Evolutionary conservation across 1,284 basidiomycete genomes (phyloP).

Genomic region (Xerocomus minutiporus): DNA sequence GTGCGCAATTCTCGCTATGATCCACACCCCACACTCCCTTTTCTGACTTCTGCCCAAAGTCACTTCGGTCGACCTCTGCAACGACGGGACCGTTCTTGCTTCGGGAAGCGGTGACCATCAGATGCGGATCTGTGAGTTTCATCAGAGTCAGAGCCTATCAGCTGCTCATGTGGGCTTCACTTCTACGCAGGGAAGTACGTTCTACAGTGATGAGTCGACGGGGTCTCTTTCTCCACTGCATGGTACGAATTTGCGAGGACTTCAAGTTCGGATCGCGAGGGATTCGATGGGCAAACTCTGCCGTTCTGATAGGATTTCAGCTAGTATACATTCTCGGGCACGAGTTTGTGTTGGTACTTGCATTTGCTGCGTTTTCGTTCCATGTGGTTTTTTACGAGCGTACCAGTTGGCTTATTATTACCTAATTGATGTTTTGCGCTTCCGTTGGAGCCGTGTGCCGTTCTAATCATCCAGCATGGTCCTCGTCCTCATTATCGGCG

Average conservation of each 20-base stretch:
- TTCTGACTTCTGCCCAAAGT: conserved; percentile 42
- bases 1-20: conserved; percentile 24
- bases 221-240: neutral
- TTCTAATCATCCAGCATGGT: conserved; percentile 42
- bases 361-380: neutral
- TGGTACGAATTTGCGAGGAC: conserved; percentile 2
- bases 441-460: neutral
- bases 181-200: conserved; percentile 28
- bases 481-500: conserved; percentile 90
- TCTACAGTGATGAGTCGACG: conserved; percentile 20
- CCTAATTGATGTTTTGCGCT: conserved; percentile 17
- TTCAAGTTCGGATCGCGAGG: conserved; percentile 7
- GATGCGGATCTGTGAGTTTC: conserved; percentile 64
- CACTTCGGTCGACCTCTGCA: conserved; percentile 83
- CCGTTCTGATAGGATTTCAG: conserved; percentile 3
- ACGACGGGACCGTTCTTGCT: conserved; percentile 69
- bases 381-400: neutral
- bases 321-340: neutral
- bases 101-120: conserved; percentile 88
- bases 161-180: conserved; percentile 10
- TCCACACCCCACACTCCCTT: conserved; percentile 10
- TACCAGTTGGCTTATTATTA: conserved; percentile 15
- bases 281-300: conserved; percentile 1
- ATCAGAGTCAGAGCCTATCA: conserved; percentile 20
- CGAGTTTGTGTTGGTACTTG: neutral